Base-by-base conservation (phyloP, 176 grass and related monocot genomes). In the Cenchrus purpureus region DNA sequence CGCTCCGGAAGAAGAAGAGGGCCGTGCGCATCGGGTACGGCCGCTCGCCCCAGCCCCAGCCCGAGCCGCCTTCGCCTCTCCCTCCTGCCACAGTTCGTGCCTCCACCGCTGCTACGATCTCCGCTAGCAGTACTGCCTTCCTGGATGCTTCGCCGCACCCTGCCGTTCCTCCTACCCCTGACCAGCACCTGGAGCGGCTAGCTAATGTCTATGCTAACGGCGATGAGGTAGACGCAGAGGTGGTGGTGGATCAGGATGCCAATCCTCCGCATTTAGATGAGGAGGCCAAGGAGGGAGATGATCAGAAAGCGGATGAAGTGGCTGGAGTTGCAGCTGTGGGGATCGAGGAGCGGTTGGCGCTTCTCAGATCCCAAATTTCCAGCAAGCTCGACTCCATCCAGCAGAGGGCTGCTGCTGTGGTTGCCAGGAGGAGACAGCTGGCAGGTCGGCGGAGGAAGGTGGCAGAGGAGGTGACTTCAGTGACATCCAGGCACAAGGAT, bases 1-100 rank as follows among this genome's bases (percentile, higher is more conserved):
- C 93, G 74, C 94, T 94, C 25, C 91, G 97, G 32, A 96, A 96
- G 89, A 99, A 99, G 90, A 99, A 96, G 86, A 87, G 93, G 70
- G 97, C 91, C 34, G 90, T 96, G 59, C 97, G 97, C 83, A 91
- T 99, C 68, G 97, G 97, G 52, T 96, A 96, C 60, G 97, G 87
- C 62, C 97, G 97, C 63, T 79, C 84, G 82, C 81, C 90, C 71
- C 85, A 68, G 82, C 81, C 90, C 71, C 85, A 68, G 19, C 73
- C 72, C 2, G 22, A 10, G 50, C 78, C 85, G 52, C 13, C 67
- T 20, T 58, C 69, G 20, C 68, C 86, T 40, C 37, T 40, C 37
- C 37, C 37, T 69, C 65, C 51, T 69, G 48, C 11, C 2, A 19
- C 80, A 67, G 12, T 73, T 22, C n/a, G 70, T 13, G 40, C 80